phyloP scores from a whole-genome alignment of 371 early-diverging fungal species.

The Circinella umbellata region DNA sequence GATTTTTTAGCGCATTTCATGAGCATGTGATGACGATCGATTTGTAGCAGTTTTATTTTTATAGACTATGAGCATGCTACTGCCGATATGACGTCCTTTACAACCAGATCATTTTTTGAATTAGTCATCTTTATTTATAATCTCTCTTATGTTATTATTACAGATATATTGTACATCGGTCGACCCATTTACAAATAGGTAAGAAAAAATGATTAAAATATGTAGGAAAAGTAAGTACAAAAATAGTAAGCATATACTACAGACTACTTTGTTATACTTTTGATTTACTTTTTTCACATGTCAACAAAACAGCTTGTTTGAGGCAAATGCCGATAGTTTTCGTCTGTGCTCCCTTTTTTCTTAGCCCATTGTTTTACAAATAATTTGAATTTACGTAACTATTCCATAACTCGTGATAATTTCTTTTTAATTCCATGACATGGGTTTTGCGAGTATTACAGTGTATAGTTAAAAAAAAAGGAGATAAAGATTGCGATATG shows the following conservation, averaged over 20 bases:
- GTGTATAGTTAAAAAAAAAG: too few species aligned
- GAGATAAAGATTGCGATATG: too few species aligned
- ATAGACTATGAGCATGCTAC: too few species aligned
- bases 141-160: background rate
- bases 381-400: background rate
- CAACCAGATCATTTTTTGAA: background rate
- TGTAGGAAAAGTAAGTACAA: too few species aligned
- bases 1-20: background rate
- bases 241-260: too few species aligned
- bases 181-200: too few species aligned
- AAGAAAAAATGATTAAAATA: too few species aligned
- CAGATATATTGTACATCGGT: background rate
- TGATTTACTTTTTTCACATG: background rate
- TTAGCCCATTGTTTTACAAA: slow-evolving; percentile 6
- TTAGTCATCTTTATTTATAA: background rate
- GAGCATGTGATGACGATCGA: slow-evolving; percentile 9
- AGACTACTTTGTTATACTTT: too few species aligned
- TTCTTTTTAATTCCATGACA: background rate
- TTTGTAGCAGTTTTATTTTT: too few species aligned
- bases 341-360: background rate
- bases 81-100: too few species aligned
- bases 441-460: too few species aligned
- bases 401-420: background rate
- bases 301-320: background rate
- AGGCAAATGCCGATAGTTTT: slow-evolving; percentile 1